Percentiles rank a stretch among this genome's conserved stretches.
These are phyloP conservation scores for Talaromyces sp. DNA, from an alignment of 2,329 filamentous ascomycete genomes.

Conservation along the genomic window DNA sequence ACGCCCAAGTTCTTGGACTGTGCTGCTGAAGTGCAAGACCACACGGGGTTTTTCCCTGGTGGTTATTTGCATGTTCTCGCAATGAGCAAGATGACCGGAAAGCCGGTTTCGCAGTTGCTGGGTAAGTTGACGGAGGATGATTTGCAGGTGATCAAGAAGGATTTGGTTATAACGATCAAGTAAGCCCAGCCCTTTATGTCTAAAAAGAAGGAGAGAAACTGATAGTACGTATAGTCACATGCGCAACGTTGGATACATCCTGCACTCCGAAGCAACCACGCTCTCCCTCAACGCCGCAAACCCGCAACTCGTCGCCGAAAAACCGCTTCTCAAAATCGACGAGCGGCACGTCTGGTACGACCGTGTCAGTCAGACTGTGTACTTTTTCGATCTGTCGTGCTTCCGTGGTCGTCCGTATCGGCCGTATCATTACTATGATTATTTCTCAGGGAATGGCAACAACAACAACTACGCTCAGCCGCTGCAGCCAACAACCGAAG, in stretches of 20 bases:
- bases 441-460: not conserved
- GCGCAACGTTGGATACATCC: not conserved
- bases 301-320: not conserved
- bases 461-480: not conserved
- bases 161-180: not conserved
- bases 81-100: not conserved
- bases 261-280: not conserved
- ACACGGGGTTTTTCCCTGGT: not conserved
- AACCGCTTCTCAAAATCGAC: not conserved
- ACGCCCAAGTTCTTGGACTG: not conserved
- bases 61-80: conserved; percentile 4
- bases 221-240: not conserved
- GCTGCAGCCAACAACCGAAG: not conserved
- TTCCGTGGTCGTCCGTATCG: not conserved
- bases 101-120: not conserved
- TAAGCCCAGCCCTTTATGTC: not conserved
- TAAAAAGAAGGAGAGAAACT: no score
- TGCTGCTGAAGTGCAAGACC: not conserved
- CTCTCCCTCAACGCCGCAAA: not conserved
- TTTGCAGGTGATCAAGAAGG: not conserved
- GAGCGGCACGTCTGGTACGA: not conserved
- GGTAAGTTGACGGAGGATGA: not conserved
- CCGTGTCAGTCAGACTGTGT: not conserved
- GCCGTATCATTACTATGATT: not conserved
- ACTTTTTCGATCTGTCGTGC: not conserved